Conservation (phyloP, 2,329 filamentous ascomycete species). For the Aschersonia sp. region DNA sequence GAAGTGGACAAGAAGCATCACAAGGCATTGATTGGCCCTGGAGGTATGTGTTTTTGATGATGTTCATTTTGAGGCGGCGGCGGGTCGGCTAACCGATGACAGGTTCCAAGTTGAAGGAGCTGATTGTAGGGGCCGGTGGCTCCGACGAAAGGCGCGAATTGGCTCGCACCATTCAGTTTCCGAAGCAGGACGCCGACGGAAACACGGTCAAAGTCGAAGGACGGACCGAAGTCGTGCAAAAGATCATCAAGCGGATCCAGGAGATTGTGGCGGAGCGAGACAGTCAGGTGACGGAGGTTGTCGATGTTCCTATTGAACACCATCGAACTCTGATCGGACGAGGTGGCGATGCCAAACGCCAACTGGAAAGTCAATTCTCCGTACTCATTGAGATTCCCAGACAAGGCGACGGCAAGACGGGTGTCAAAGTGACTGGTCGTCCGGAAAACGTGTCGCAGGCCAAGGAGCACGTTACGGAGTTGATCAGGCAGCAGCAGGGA, state of each 20-base stretch:
- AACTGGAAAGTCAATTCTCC: constrained; percentile 73
- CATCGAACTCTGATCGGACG: constrained; percentile 85
- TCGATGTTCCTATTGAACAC: constrained; percentile 81
- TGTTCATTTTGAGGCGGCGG: neutral
- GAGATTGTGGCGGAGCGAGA: constrained; percentile 71
- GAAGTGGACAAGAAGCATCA: constrained; percentile 94
- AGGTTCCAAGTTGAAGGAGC: constrained; percentile 75
- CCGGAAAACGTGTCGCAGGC: constrained; percentile 69
- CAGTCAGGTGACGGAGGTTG: constrained; percentile 60
- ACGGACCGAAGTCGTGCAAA: constrained; percentile 69
- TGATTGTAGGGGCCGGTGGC: constrained; percentile 78
- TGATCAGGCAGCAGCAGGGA: constrained; percentile 76
- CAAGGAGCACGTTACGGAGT: constrained; percentile 65
- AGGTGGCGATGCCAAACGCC: constrained; percentile 73
- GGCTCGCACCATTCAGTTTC: constrained; percentile 87
- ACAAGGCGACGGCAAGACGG: constrained; percentile 70
- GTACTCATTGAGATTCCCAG: constrained; percentile 84
- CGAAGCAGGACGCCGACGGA: constrained; percentile 70
- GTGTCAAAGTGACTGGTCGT: constrained; percentile 72
- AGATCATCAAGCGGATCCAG: constrained; percentile 71
- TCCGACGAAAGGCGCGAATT: constrained; percentile 73
- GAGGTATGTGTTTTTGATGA: constrained; percentile 46
- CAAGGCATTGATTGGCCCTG: constrained; percentile 72
- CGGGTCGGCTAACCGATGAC: constrained; percentile 4
- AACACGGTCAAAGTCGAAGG: constrained; percentile 83